These are phyloP conservation scores for Malassezia arunalokei DNA, from an alignment of 1,284 basidiomycete species.

Conservation along the genomic window DNA sequence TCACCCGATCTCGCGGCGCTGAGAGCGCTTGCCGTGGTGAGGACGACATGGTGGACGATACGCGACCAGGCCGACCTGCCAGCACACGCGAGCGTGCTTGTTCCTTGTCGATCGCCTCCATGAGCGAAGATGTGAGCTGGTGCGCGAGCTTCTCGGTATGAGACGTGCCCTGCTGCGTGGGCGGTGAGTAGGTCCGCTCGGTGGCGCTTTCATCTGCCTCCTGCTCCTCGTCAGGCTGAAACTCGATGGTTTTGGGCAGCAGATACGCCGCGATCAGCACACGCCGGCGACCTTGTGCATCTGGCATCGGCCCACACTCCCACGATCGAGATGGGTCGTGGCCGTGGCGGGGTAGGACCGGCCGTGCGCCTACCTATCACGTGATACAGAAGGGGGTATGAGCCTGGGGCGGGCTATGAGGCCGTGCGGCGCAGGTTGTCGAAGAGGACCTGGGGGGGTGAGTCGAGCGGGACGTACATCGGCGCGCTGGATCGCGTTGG, in stretches of 20 bases:
- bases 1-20: constrained; percentile 25
- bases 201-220: constrained; percentile 2
- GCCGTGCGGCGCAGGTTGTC: not conserved
- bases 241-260: constrained; percentile 33
- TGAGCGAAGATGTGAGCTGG: constrained; percentile 25
- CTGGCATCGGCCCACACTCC: too few species aligned
- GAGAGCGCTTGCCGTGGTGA: constrained; percentile 20
- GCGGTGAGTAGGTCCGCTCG: constrained; percentile 13
- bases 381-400: not conserved
- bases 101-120: constrained; percentile 18
- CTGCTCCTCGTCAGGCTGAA: constrained; percentile 19
- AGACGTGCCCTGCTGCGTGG: constrained; percentile 13
- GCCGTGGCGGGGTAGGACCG: too few species aligned
- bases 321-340: too few species aligned
- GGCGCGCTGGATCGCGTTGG: constrained; percentile 29
- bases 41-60: constrained; percentile 1
- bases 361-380: too few species aligned
- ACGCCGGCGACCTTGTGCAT: constrained; percentile 7
- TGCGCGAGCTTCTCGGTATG: constrained; percentile 25
- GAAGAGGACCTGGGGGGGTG: constrained; percentile 1
- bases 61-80: not conserved
- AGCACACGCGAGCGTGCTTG: not conserved
- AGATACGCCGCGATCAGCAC: constrained; percentile 41
- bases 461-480: constrained; percentile 14
- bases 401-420: not conserved